phyloP scores from a whole-genome alignment of 768 basidiomycete genomes.

The Termitomyces eurrhizus region DNA sequence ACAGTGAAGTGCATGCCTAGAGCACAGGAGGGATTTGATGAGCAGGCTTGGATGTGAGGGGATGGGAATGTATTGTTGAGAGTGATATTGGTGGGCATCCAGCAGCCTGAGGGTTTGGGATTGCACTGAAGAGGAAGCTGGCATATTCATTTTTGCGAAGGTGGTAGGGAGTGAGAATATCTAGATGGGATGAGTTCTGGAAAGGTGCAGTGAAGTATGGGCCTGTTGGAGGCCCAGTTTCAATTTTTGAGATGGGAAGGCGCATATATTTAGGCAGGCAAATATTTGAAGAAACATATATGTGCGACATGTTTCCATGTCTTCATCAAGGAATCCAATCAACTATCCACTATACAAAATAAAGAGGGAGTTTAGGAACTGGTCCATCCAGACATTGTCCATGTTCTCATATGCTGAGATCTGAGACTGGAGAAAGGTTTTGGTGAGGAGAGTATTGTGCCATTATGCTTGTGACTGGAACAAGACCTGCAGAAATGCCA shows the following conservation, averaged over 20 bases:
- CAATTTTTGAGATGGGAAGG: slow-evolving; percentile 13
- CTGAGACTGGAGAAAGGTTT: slow-evolving; percentile 23
- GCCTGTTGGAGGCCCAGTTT: slow-evolving; percentile 19
- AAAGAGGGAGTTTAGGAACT: slow-evolving; percentile 25
- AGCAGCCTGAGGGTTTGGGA: too few species aligned
- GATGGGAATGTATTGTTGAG: too few species aligned
- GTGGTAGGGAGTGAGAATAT: slow-evolving; percentile 29
- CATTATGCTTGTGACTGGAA: slow-evolving; percentile 24
- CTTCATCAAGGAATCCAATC: slow-evolving; percentile 22
- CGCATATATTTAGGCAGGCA: slow-evolving; percentile 13
- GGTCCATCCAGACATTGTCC: slow-evolving; percentile 32
- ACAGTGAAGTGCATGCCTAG: slow-evolving; percentile 46
- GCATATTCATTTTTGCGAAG: slow-evolving; percentile 40
- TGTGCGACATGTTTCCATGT: slow-evolving; percentile 20
- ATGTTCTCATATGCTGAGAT: slow-evolving; percentile 18
- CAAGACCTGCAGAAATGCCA: slow-evolving; percentile 8
- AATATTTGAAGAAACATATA: slow-evolving; percentile 22
- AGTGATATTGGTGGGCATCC: too few species aligned
- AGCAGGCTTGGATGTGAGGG: slow-evolving; percentile 34
- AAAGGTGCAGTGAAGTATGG: too few species aligned
- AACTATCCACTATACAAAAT: slow-evolving; percentile 24
- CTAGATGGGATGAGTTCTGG: background rate
- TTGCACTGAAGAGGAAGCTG: slow-evolving; percentile 39
- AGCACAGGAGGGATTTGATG: slow-evolving; percentile 26
- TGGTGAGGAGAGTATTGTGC: slow-evolving; percentile 22